Conservation (phyloP, 1,139 yeast genomes). For the Lodderomyces parapsilosis region DNA sequence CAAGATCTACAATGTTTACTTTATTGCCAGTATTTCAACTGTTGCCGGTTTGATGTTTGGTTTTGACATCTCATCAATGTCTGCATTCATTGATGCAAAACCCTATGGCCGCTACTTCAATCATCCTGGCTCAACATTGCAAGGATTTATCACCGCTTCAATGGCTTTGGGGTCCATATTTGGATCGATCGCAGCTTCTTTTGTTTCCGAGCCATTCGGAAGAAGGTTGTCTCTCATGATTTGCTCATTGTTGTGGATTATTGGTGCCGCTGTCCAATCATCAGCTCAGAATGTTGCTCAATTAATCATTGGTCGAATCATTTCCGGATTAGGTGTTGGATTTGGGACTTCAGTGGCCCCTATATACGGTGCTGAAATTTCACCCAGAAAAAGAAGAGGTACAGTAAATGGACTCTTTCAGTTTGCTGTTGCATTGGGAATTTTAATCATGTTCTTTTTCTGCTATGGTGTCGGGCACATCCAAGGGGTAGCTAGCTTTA, state of each 20-base stretch:
- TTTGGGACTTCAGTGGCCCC: constrained; percentile 71
- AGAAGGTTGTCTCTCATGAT: constrained; percentile 54
- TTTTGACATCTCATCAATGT: constrained; percentile 66
- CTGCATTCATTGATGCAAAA: constrained; percentile 51
- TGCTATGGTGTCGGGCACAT: constrained; percentile 59
- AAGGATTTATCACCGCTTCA: constrained; percentile 61
- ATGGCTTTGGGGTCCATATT: constrained; percentile 61
- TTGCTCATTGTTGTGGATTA: constrained; percentile 46
- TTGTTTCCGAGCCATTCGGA: constrained; percentile 56
- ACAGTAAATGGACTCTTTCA: constrained; percentile 65
- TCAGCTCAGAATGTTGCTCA: constrained; percentile 46
- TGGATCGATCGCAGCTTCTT: constrained; percentile 52
- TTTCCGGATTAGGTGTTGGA: constrained; percentile 71
- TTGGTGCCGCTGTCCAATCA: constrained; percentile 51
- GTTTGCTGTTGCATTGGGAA: constrained; percentile 69
- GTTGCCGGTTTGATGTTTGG: constrained; percentile 67
- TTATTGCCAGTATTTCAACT: constrained; percentile 49
- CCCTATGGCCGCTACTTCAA: constrained; percentile 31
- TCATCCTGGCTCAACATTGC: constrained; percentile 41
- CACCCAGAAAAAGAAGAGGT: constrained; percentile 67
- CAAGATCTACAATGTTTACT: constrained; percentile 40
- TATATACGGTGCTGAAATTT: constrained; percentile 70
- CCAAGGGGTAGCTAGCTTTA: constrained; percentile 51
- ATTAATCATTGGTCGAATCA: constrained; percentile 58
- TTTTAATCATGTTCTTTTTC: constrained; percentile 56